Base-by-base conservation (phyloP, 2,329 filamentous ascomycete species). In the Daldinia sp. region DNA sequence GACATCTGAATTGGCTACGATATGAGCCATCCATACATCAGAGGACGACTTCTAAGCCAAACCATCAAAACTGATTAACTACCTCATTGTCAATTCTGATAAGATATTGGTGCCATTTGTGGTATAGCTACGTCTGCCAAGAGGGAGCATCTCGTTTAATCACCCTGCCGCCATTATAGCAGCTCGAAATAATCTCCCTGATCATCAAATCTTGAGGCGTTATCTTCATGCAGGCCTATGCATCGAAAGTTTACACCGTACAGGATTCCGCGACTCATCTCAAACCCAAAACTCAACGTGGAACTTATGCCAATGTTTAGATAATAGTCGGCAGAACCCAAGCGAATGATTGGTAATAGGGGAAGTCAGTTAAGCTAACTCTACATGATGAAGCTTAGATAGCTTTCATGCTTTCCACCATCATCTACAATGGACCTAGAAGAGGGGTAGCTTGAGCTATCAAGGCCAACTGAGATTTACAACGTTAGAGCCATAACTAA, bases 221-320 rank as follows among this genome's bases (percentile, higher is more conserved):
- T 41, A 37, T 23, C 30, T 50, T 48, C 13, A 18, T 30, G 13
- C 12, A 18, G 23, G 23, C 46, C 26, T 12, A 30, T 50, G 39
- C 15, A 18, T 28, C 28, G 39, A 46, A 41, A 39, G 44, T 26
- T n/a, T 35, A 44, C 13, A 57, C 23, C 7, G 20, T 28, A 48
- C 26, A 30, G 42, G 33, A 46, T 57, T 37, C 15, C 35, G 42
- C 58, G 57, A 65, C 57, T 70, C 51, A 33, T 51, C 42, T 26
- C 18, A 55, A 60, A 4, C 15, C 44, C 60, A n/a, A 63, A 59
- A 46, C 41, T 15, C 30, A 46, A 20, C 55, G 9, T 12, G 10
- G 12, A 33, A 23, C 63, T n/a, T 23, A 18, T 46, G 20, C 39
- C 26, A 18, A 53, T 56, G 15, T 44, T 35, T 46, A 50, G 37